Evolutionary conservation across 345 rosid species (phyloP), one percentile per base, ranked within the genome.

Genomic region (Turnera subulata): DNA sequence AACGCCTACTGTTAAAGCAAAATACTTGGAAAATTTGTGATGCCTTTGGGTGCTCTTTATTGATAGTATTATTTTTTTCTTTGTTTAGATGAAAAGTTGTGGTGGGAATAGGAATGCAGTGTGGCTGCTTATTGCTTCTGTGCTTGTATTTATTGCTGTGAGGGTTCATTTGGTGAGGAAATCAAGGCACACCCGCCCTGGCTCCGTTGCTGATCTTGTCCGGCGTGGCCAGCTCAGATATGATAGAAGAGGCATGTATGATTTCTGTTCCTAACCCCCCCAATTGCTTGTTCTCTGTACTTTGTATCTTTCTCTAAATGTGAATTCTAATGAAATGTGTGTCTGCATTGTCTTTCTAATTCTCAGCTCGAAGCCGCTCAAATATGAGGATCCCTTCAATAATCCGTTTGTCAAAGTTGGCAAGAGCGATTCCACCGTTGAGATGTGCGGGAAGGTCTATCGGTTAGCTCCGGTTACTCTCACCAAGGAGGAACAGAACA

Each of bases 201-300:
- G 99, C 58, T 77, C 97, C 9, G 91, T 89, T 19, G 83, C 91
- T 55, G 99, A 92, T 78, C 96, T 92, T 63, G 99, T 92, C 58
- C 86, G 96, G 68, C 96, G 97, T 12, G 97, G 98, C 65, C 97
- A 92, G 74, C 78, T 92, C 10, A 79, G 95, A 82, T 89, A 96
- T 17, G 96, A 86, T 85, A 83, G 97, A 84, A 84, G 99, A 86
- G 97, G 99, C 97, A 89, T 93, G 99, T 89, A 89, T 73, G 99
- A 77, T 71, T 78, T 56, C 56, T 22, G 47, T 59, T 71, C 75
- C 71, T 56, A 12, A 26, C 12, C 15, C 32, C 57, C 16, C 52
- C 40, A 50, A 44, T 6, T 22, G n/a, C 24, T n/a, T 59, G 5
- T 20, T 39, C 24, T 45, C 16, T 5, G 5, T 22, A 7, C 11